Conservation (phyloP, 805 yeast species). For the Saccharomycopsis guyanensis region DNA sequence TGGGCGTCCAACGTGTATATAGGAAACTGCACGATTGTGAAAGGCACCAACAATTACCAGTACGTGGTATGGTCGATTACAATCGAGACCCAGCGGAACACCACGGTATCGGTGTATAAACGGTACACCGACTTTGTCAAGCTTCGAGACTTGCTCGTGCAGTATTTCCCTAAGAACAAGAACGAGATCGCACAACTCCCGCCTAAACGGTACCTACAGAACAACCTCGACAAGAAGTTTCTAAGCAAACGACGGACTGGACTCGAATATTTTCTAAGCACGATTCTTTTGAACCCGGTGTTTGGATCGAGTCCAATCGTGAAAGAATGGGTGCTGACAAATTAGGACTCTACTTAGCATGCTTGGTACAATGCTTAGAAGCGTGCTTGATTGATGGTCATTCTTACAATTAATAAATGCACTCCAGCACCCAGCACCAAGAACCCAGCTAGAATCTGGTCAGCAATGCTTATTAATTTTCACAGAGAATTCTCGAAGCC, state of each 20-base stretch:
- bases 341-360: no score
- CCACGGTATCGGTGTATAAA: constrained; percentile 15
- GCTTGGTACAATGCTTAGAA: no score
- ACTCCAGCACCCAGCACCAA: no score
- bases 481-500: background rate
- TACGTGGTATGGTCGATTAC: constrained; percentile 19
- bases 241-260: constrained; percentile 16
- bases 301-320: constrained; percentile 15
- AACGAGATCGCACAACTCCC: constrained; percentile 18
- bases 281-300: constrained; percentile 17
- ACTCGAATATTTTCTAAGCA: constrained; percentile 17
- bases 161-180: constrained; percentile 17
- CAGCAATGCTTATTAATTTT: background rate
- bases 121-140: constrained; percentile 20
- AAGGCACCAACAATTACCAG: constrained; percentile 12
- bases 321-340: constrained; percentile 8
- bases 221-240: constrained; percentile 16
- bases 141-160: constrained; percentile 12
- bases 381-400: no score
- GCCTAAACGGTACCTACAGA: constrained; percentile 12
- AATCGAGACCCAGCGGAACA: constrained; percentile 15
- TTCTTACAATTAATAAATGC: no score
- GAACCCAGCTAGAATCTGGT: no score
- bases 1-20: constrained; percentile 19
- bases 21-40: constrained; percentile 20